Percentiles rank a stretch among this genome's conserved stretches.
Conservation (phyloP, 768 basidiomycete species). For the Coprinopsis cinerea region DNA sequence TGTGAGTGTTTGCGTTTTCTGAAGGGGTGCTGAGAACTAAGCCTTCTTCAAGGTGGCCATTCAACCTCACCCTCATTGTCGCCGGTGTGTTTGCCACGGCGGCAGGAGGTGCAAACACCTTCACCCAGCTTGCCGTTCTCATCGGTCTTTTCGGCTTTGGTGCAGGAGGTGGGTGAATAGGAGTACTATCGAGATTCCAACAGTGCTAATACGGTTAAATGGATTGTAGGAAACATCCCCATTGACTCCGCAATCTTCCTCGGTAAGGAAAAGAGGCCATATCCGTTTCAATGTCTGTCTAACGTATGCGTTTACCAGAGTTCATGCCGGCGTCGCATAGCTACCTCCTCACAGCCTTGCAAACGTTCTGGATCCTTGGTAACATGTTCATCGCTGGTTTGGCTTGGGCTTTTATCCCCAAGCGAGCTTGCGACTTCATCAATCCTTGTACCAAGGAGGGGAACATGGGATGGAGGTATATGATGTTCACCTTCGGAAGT, state of each 20-base stretch:
- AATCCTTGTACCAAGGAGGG: slow-evolving; percentile 37
- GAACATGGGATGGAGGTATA: slow-evolving; percentile 74
- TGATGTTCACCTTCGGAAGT: slow-evolving; percentile 65
- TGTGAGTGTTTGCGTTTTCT: too few relatives aligned
- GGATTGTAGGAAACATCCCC: slow-evolving; percentile 62
- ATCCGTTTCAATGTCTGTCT: slow-evolving; percentile 62
- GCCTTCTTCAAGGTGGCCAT: too few relatives aligned
- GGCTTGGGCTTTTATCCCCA: slow-evolving; percentile 67
- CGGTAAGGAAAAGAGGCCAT: too few relatives aligned
- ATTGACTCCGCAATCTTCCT: slow-evolving; percentile 74
- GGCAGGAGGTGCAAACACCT: too few relatives aligned
- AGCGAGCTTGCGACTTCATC: slow-evolving; percentile 51
- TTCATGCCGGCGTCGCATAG: not conserved
- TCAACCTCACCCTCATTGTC: too few relatives aligned
- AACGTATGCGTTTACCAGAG: slow-evolving; percentile 53
- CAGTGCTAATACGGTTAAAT: too few relatives aligned
- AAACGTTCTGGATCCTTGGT: not conserved
- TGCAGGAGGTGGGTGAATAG: too few relatives aligned
- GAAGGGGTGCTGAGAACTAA: too few relatives aligned
- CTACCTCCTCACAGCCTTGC: not conserved
- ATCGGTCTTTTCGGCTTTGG: too few relatives aligned
- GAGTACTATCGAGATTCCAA: too few relatives aligned
- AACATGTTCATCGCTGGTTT: not conserved
- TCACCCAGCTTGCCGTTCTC: too few relatives aligned
- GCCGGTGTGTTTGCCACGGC: too few relatives aligned